phyloP scores from a whole-genome alignment of 345 rosid species.

The Gossypium ekmanianum region DNA sequence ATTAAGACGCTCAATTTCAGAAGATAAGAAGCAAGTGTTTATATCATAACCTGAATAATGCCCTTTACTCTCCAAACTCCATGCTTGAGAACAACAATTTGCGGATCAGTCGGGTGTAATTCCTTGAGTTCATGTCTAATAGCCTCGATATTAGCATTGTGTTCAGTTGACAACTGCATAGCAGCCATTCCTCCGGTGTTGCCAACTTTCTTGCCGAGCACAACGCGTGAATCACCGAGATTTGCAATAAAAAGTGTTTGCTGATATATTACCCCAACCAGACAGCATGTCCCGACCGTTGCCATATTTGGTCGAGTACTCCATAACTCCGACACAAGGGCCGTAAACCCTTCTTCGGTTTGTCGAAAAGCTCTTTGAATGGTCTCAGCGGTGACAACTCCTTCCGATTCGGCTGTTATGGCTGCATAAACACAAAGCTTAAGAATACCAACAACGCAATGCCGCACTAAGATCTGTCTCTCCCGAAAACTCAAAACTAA shows the following conservation, averaged over 20 bases:
- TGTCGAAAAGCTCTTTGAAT: conserved; percentile 63
- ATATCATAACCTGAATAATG: conserved; percentile 64
- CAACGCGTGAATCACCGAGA: conserved; percentile 83
- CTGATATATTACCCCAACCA: conserved; percentile 74
- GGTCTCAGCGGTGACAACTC: conserved; percentile 66
- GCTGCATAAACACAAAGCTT: conserved; percentile 85
- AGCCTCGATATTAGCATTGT: conserved; percentile 75
- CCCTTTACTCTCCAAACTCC: conserved; percentile 99
- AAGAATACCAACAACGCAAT: conserved; percentile 34
- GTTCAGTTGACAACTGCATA: conserved; percentile 77
- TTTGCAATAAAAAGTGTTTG: conserved; percentile 82
- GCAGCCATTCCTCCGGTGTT: conserved; percentile 68
- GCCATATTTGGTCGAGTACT: conserved; percentile 57
- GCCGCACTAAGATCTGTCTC: not conserved
- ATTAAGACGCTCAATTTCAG: too few species aligned
- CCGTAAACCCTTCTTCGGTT: conserved; percentile 79
- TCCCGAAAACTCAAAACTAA: not conserved
- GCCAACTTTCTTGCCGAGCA: conserved; percentile 76
- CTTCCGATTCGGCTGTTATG: conserved; percentile 55
- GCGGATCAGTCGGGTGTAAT: conserved; percentile 78
- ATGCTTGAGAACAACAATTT: conserved; percentile 73
- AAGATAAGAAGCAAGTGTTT: not conserved
- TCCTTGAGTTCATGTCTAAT: conserved; percentile 79
- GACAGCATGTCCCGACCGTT: conserved; percentile 76
- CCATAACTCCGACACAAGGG: conserved; percentile 68